These are phyloP conservation scores for Colletotrichum lupini DNA, from an alignment of 2,329 filamentous ascomycete species.

Conservation along the genomic window DNA sequence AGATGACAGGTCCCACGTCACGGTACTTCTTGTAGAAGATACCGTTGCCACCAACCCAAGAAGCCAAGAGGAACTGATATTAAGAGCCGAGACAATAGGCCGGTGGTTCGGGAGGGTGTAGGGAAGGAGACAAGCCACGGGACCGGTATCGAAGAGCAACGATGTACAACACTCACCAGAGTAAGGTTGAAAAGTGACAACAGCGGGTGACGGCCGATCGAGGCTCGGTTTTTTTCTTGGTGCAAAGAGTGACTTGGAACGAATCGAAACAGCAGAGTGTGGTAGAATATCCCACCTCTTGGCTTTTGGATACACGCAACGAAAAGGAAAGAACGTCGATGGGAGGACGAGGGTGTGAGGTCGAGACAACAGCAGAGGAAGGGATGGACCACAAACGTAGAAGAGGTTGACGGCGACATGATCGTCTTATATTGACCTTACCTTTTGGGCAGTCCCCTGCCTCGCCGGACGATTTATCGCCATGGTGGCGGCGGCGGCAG, in stretches of 20 bases:
- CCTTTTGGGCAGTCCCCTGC: slow-evolving; percentile 29
- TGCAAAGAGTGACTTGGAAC: slow-evolving; percentile 27
- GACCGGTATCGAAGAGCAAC: slow-evolving; percentile 13
- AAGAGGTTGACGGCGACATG: slow-evolving; percentile 31
- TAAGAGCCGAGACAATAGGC: slow-evolving; percentile 35
- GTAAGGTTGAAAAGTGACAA: slow-evolving; percentile 22
- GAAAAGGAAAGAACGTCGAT: slow-evolving; percentile 29
- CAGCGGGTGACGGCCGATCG: slow-evolving; percentile 34
- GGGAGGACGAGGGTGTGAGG: slow-evolving; percentile 19
- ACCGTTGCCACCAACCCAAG: neutral
- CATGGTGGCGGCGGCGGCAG: slow-evolving; percentile 30
- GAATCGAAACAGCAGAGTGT: neutral
- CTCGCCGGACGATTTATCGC: slow-evolving; percentile 23
- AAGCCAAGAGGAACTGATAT: slow-evolving; percentile 9
- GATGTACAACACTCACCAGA: slow-evolving; percentile 21
- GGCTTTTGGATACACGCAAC: slow-evolving; percentile 5
- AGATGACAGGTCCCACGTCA: slow-evolving; percentile 31
- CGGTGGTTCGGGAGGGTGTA: slow-evolving; percentile 18
- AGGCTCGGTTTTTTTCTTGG: neutral
- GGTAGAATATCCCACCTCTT: slow-evolving; percentile 8
- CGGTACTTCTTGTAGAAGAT: slow-evolving; percentile 3
- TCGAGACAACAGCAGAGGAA: slow-evolving; percentile 23
- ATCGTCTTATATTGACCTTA: slow-evolving; percentile 36
- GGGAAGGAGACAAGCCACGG: slow-evolving; percentile 14
- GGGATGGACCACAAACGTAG: neutral